A percentile compares a stretch with the other conserved stretches of the same genome.
phyloP scores from a whole-genome alignment of 345 rosid genomes.

The Citrus trifoliata region DNA sequence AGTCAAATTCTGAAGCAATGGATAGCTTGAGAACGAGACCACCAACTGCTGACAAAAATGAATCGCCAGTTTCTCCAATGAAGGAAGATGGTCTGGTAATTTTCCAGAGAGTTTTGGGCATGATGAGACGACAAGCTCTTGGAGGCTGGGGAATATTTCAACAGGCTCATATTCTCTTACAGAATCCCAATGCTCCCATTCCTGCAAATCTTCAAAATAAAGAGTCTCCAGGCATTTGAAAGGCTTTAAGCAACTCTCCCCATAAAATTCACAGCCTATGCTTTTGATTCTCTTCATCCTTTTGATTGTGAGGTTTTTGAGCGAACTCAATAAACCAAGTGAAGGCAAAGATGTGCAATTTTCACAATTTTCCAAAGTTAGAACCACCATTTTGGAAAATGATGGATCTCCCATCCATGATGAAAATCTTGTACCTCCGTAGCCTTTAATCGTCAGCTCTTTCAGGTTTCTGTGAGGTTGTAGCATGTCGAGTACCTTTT shows the following conservation, averaged over 20 bases:
- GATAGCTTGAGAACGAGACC: too few relatives aligned
- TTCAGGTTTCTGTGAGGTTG: not conserved
- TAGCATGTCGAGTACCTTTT: not conserved
- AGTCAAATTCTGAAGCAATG: not conserved
- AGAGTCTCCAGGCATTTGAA: not conserved
- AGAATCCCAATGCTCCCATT: not conserved
- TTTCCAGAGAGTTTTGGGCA: too few relatives aligned
- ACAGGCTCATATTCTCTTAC: not conserved
- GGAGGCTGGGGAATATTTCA: too few relatives aligned
- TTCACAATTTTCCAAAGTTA: not conserved
- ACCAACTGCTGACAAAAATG: too few relatives aligned
- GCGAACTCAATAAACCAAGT: not conserved
- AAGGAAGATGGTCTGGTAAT: too few relatives aligned
- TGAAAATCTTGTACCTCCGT: not conserved
- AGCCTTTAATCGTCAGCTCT: not conserved
- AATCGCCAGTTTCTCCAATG: too few relatives aligned
- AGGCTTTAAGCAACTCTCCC: not conserved
- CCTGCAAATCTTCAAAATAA: not conserved
- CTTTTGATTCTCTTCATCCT: not conserved
- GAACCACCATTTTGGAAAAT: not conserved
- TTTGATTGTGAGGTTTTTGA: not conserved
- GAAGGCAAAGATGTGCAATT: not conserved
- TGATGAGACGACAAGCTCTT: too few relatives aligned
- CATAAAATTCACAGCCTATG: not conserved
- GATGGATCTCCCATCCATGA: not conserved